Evolutionary conservation across 139 green algal genomes (phyloP), one percentile per base, ranked within the genome.

Genomic region (Picochlorum sp.): DNA sequence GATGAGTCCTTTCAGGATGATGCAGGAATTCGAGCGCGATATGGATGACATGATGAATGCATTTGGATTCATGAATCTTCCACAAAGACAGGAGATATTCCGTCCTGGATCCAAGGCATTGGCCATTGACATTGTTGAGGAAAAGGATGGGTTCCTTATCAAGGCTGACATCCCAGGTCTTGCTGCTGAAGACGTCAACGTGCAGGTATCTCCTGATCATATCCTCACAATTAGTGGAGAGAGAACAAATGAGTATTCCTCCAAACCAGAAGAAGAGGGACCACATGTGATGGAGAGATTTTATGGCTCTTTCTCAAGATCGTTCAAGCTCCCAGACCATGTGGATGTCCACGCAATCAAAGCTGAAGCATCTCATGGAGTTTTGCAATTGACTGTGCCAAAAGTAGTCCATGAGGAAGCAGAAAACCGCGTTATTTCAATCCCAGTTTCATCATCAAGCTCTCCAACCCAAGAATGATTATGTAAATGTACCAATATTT

Each of bases 41-140:
- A 66, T 66, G 61, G 20, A 66, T 18, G 24, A 66, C 34, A 66
- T 66, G 61, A 66, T 66, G 61, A n/a, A 45, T 20, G 13, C 15
- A 23, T 66, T 66, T 66, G 61, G 61, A n/a, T 15, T 54, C 37
- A 66, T 15, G n/a, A 49, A 45, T 32, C n/a, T 32, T 59, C 18
- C 20, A 11, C 6, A 50, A 66, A 28, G 37, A 66, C 9, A 24
- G 18, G 23, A 16, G 24, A 24, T 66, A 20, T 54, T 41, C 13
- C 58, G 20, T 56, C 20, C 58, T 7, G 13, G 13, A 8, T 20
- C 58, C 41, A 65, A 41, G 37, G 15, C 61, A 26, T 5, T 66
- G 14, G 61, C 61, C 10, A 34, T 66, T 16, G 61, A 66, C 24
- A 45, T 66, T 20, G 24, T 56, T 23, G 61, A 66, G 6, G 14